Base-by-base conservation (phyloP, 768 basidiomycete genomes). In the Leccinum olivaceopallidum region DNA sequence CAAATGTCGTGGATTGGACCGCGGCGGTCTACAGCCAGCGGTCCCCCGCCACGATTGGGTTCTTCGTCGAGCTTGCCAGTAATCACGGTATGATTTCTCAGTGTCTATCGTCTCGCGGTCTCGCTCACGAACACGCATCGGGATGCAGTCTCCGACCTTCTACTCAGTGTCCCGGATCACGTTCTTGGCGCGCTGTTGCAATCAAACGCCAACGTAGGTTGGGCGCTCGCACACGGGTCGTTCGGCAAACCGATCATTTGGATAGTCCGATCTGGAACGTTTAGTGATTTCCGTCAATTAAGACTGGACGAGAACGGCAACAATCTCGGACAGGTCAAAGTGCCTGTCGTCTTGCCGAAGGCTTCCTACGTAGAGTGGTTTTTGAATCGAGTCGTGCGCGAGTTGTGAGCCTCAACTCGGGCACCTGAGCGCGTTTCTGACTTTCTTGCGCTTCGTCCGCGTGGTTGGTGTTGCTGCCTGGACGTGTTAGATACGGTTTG, bases 191-290 rank as follows among this genome's bases (percentile, higher is more conserved):
- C 26, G 13, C 52, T 71, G 5, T 22, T 12, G 2, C 26, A 34
- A 42, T 28, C 32, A 16, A 47, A 36, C 52, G 1, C 34, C 16
- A 48, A 56, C 24, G 5, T 64, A 20, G 4, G 2, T 4, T 57
- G 42, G 24, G 34, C 30, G 14, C 18, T 53, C 22, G 6, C 52
- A 18, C 30, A 24, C n/a, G 59, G 51, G 0, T 4, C 5, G 2
- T n/a, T 67, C 10, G 48, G 63, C 37, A 58, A 56, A 32, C 69
- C 67, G 30, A 69, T 67, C n/a, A 52, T 71, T 34, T 60, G 71
- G 28, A 56, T 72, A 8, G 63, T 71, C 20, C 49, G 55, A 34
- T 9, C 55, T 2, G 69, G 67, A 16, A 69, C 71, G 6, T 71
- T 71, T 49, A 56, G 59, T 7, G 69, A 59, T 1, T 73, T 63